Evolutionary conservation across 345 rosid genomes (phyloP).

Genomic region (Arabis hirsuta): DNA sequence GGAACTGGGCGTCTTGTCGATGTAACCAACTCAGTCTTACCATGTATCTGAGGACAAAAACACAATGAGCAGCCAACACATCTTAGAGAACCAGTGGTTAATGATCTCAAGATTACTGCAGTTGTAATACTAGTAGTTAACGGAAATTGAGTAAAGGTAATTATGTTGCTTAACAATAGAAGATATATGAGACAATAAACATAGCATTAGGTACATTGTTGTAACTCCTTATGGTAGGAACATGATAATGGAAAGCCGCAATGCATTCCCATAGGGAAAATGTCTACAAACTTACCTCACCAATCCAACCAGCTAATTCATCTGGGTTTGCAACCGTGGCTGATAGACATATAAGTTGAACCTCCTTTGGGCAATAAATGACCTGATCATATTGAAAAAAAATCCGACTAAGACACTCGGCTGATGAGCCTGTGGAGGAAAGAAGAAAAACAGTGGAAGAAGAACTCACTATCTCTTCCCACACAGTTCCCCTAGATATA

Average conservation of each 20-base stretch:
- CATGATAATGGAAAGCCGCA: background rate
- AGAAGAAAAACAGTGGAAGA: constrained; percentile 1
- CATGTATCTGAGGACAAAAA: constrained; percentile 72
- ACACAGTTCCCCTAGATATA: constrained; percentile 92
- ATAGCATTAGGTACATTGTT: background rate
- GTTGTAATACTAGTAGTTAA: background rate
- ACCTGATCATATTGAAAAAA: constrained; percentile 54
- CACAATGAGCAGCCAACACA: constrained; percentile 25
- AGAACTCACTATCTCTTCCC: constrained; percentile 90
- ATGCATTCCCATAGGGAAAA: background rate
- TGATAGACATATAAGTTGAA: constrained; percentile 87
- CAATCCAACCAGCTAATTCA: constrained; percentile 96
- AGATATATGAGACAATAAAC: background rate
- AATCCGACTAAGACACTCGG: constrained; percentile 4
- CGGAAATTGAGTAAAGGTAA: background rate
- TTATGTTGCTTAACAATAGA: background rate
- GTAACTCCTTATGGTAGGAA: constrained; percentile 2
- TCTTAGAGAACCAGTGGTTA: constrained; percentile 30
- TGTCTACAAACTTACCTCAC: constrained; percentile 60
- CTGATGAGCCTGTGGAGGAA: background rate
- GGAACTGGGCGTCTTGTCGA: constrained; percentile 95
- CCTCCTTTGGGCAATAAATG: constrained; percentile 90
- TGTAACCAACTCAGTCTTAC: constrained; percentile 84
- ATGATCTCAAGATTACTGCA: constrained; percentile 5
- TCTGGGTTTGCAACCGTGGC: constrained; percentile 97